Base-by-base conservation (phyloP, 2,329 filamentous ascomycete genomes). In the Dactylellina leptospora region DNA sequence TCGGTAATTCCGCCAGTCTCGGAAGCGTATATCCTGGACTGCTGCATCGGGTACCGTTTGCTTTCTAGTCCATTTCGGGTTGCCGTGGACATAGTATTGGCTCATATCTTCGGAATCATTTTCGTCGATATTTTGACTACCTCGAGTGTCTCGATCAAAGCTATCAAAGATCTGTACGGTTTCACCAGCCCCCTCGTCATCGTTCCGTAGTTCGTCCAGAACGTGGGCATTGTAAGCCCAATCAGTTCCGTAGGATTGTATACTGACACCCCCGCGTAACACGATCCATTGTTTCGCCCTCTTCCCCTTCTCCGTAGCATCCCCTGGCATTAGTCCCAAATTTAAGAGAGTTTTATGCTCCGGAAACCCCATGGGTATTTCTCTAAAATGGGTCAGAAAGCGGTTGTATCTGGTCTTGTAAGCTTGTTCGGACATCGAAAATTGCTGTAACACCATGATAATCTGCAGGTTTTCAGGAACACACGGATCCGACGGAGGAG, bases 1-100 rank as follows among this genome's bases (percentile, higher is more conserved):
- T 8, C 61, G 51, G n/a, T n/a, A 11, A 20, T 68, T 68, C 11
- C 62, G 62, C 45, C 45, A 68, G 25, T 38, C 55, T 22, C 61
- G 3, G 20, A 44, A 66, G 4, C 11, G 0, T 3, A 9, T 13
- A 8, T 8, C 8, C 13, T 45, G 22, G 9, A 59, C 55, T 0
- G 11, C 18, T 6, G n/a, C 22, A 44, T 33, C 25, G 22, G 30
- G 45, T 8, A 51, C 27, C 2, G 45, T 30, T 9, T 51, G 62
- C 18, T 38, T 33, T 10, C n/a, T 36, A 13, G 48, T 20, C 54
- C 54, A 59, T 8, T 23, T 25, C 6, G 47, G 33, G 16, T 59
- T 54, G 3, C 51, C 51, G 20, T 27, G 20, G 11, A 55, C 13
- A 20, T 27, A 27, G 20, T 42, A 42, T 4, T 18, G 10, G 6